Percentiles rank a stretch among this genome's conserved stretches.
Conservation (phyloP, 2,329 filamentous ascomycete species). For the Elsinoe fawcettii region DNA sequence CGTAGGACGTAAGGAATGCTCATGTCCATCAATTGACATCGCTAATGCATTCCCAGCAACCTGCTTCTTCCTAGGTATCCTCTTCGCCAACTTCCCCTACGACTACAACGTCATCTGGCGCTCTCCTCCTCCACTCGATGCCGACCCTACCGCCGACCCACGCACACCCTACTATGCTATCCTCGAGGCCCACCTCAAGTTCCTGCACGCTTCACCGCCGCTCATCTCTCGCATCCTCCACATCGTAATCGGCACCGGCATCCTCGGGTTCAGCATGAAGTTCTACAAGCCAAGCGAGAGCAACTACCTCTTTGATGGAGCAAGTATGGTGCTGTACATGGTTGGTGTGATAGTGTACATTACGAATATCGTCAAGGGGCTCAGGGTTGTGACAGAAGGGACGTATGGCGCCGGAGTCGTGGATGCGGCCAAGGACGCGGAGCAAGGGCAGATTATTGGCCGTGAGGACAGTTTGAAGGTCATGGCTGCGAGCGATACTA, state of each 20-base stretch:
- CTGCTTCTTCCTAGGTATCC: constrained; percentile 96
- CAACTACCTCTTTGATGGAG: constrained; percentile 89
- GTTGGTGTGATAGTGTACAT: constrained; percentile 89
- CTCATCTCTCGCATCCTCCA: constrained; percentile 89
- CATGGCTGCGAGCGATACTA: constrained; percentile 89
- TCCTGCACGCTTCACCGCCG: constrained; percentile 84
- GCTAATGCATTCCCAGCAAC: constrained; percentile 41
- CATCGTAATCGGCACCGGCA: constrained; percentile 81
- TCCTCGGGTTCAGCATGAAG: constrained; percentile 85
- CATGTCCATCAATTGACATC: constrained; percentile 4
- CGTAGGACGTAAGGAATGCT: constrained; percentile 67
- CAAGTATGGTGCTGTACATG: constrained; percentile 64
- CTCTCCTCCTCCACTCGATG: constrained; percentile 45
- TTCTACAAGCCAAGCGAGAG: constrained; percentile 89
- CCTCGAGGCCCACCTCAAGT: constrained; percentile 81
- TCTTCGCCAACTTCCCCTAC: constrained; percentile 95
- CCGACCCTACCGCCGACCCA: constrained; percentile 19
- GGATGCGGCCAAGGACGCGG: constrained; percentile 33
- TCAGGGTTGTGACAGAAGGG: constrained; percentile 71
- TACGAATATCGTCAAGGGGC: constrained; percentile 91
- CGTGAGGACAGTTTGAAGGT: constrained; percentile 88
- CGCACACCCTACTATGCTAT: constrained; percentile 67
- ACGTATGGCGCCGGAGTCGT: constrained; percentile 48
- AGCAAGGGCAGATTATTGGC: constrained; percentile 59
- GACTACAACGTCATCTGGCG: constrained; percentile 86